These are phyloP conservation scores for Aspergillus panamensis DNA, from an alignment of 495 filamentous ascomycete genomes.

Conservation along the genomic window DNA sequence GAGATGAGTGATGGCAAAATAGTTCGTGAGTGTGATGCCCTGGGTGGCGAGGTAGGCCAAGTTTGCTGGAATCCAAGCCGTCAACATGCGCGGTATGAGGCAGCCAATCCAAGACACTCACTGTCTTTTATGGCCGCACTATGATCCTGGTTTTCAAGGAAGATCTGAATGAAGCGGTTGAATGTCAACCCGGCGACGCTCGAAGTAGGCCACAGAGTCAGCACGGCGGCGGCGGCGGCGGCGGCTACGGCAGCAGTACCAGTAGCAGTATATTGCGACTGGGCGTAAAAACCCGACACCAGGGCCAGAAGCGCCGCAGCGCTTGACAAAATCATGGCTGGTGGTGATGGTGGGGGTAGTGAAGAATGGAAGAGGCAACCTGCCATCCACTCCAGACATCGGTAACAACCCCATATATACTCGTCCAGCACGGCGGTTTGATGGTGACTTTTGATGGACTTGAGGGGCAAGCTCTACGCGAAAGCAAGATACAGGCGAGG, in stretches of 20 bases:
- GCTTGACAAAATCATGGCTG: background rate
- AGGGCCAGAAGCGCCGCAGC: background rate
- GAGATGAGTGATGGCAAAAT: constrained; percentile 57
- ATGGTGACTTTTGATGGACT: background rate
- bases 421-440: background rate
- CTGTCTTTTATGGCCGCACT: constrained; percentile 31
- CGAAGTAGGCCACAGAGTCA: constrained; percentile 22
- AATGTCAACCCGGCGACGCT: constrained; percentile 59
- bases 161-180: constrained; percentile 61
- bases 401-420: background rate
- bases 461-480: background rate
- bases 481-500: background rate
- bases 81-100: constrained; percentile 44
- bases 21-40: constrained; percentile 62
- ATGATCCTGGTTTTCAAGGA: constrained; percentile 57
- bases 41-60: constrained; percentile 53
- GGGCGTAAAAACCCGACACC: background rate
- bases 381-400: background rate
- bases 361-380: background rate
- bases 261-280: background rate
- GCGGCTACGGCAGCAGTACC: background rate
- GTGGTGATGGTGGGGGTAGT: background rate
- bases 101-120: constrained; percentile 40
- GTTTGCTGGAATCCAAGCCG: constrained; percentile 37
- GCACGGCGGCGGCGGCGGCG: background rate